Evolutionary conservation across 192 early-diverging fungal genomes (phyloP).

Genomic region (Podila horticola): DNA sequence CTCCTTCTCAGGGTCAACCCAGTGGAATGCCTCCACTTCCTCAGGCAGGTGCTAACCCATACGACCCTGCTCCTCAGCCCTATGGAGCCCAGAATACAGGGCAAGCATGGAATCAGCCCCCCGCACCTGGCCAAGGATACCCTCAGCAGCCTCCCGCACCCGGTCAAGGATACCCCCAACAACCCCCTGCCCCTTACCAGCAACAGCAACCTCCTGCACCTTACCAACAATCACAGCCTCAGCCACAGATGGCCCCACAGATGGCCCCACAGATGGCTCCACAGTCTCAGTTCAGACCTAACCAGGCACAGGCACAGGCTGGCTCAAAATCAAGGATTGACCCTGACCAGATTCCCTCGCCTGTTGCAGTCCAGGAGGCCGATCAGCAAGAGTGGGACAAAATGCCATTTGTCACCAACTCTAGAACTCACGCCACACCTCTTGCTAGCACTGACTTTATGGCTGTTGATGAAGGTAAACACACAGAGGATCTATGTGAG

Average conservation of each 20-base stretch:
- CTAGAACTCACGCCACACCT: slow-evolving; percentile 75
- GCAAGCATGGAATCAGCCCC: slow-evolving; percentile 2
- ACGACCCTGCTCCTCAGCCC: neutral
- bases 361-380: slow-evolving; percentile 82
- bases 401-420: slow-evolving; percentile 78
- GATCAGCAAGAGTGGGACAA: slow-evolving; percentile 81
- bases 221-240: slow-evolving; percentile 46
- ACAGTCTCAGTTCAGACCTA: slow-evolving; percentile 28
- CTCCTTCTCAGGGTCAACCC: slow-evolving; percentile 20
- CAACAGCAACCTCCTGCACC: slow-evolving; percentile 37
- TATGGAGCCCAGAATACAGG: neutral
- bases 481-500: neutral
- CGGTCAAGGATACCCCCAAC: slow-evolving; percentile 18
- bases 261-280: slow-evolving; percentile 26
- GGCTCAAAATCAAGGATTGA: slow-evolving; percentile 80
- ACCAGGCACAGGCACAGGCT: slow-evolving; percentile 32
- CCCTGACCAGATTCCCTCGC: slow-evolving; percentile 96
- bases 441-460: slow-evolving; percentile 83
- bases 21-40: slow-evolving; percentile 24
- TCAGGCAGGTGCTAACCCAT: slow-evolving; percentile 27
- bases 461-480: slow-evolving; percentile 88
- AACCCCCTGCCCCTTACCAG: slow-evolving; percentile 22
- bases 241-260: slow-evolving; percentile 37
- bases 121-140: slow-evolving; percentile 19
- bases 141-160: slow-evolving; percentile 30